Conservation (phyloP, 1,284 basidiomycete species). For the Apiotrichum veenhuisii region DNA sequence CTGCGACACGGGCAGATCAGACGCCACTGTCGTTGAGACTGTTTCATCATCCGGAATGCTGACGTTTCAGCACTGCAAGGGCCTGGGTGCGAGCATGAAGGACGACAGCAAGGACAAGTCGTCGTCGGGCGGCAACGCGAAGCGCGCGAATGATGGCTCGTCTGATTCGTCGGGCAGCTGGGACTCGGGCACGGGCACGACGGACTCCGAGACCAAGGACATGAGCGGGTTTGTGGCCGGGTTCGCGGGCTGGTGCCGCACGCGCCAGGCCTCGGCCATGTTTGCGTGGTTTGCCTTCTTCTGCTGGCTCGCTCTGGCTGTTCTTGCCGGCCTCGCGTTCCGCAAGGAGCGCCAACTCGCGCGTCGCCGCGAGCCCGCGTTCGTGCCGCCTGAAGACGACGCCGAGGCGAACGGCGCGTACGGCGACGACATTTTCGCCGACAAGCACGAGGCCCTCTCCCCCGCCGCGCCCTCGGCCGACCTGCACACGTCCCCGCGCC, state of each 20-base stretch:
- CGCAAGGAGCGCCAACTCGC: conserved; percentile 28
- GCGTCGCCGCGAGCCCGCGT: conserved; percentile 31
- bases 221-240: background rate
- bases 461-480: background rate
- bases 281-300: conserved; percentile 65
- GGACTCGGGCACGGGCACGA: conserved; percentile 53
- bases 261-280: conserved; percentile 78
- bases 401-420: background rate
- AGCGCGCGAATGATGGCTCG: background rate
- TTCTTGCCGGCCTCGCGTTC: conserved; percentile 34
- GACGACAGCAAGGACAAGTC: background rate
- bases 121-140: background rate
- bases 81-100: conserved; percentile 67
- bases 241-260: conserved; percentile 70
- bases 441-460: conserved; percentile 23
- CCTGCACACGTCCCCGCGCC: background rate
- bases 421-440: conserved; percentile 28
- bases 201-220: conserved; percentile 51
- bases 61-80: conserved; percentile 66
- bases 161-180: background rate
- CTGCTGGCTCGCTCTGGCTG: conserved; percentile 33
- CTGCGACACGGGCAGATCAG: too few species aligned
- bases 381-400: conserved; percentile 28
- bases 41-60: too few species aligned
- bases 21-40: too few species aligned